These are phyloP conservation scores for Ocimum tenuiflorum DNA, from an alignment of 257 asterid genomes.

Conservation along the genomic window DNA sequence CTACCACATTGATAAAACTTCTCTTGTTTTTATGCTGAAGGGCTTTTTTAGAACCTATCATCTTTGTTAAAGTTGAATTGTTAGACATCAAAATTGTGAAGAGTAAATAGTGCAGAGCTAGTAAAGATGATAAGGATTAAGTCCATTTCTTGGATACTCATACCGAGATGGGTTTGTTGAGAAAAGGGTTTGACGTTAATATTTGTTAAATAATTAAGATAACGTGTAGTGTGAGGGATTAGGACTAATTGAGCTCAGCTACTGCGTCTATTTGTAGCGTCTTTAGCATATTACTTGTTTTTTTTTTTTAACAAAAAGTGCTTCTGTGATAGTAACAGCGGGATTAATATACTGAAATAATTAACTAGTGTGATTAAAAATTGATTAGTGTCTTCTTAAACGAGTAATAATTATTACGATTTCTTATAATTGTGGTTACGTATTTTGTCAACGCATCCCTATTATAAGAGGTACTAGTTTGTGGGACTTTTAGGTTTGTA, in stretches of 20 bases:
- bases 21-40: no score
- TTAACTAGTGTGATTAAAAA: slow-evolving; percentile 16
- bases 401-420: slow-evolving; percentile 15
- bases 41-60: no score
- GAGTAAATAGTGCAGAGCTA: no score
- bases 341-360: slow-evolving; percentile 21
- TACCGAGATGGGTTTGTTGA: slow-evolving; percentile 47
- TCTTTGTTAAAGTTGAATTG: no score
- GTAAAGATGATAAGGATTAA: no score
- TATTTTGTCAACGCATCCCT: slow-evolving; percentile 36
- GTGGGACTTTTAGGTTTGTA: slow-evolving; percentile 14
- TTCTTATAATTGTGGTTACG: slow-evolving; percentile 9
- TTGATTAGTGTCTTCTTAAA: slow-evolving; percentile 28
- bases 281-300: slow-evolving; percentile 16
- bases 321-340: slow-evolving; percentile 25
- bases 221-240: slow-evolving; percentile 16
- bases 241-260: slow-evolving; percentile 35
- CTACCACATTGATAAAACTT: no score
- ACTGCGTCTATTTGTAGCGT: slow-evolving; percentile 39
- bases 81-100: no score
- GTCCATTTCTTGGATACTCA: no score
- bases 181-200: slow-evolving; percentile 46
- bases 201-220: slow-evolving; percentile 9
- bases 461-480: slow-evolving; percentile 2
- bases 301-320: slow-evolving; percentile 41